phyloP scores from a whole-genome alignment of 2,329 filamentous ascomycete genomes.

The Phaeosphaeria sp. region DNA sequence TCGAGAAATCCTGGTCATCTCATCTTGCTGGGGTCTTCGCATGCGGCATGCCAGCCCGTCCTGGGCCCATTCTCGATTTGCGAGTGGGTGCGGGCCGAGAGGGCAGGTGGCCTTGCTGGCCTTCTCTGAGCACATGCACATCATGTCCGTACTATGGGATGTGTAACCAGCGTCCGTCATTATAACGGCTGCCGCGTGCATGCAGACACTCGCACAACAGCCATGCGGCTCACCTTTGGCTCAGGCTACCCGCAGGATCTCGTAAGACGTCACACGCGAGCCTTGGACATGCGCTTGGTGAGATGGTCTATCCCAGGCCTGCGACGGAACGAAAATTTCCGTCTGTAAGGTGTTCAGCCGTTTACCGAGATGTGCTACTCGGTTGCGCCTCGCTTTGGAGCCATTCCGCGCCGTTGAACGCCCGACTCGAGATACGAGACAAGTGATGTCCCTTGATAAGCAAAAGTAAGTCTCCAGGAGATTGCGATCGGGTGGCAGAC shows the following conservation, averaged over 20 bases:
- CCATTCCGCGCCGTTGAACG: slow-evolving; percentile 27
- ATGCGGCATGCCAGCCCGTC: slow-evolving; percentile 25
- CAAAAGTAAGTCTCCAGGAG: slow-evolving; percentile 18
- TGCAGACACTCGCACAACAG: slow-evolving; percentile 10
- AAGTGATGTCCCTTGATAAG: slow-evolving; percentile 27
- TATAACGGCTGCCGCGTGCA: slow-evolving; percentile 12
- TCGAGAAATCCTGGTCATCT: slow-evolving; percentile 20
- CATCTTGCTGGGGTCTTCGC: slow-evolving; percentile 18
- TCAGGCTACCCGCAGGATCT: slow-evolving; percentile 22
- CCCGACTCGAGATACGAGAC: slow-evolving; percentile 18
- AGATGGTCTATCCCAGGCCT: slow-evolving; percentile 16
- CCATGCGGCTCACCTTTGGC: slow-evolving; percentile 19
- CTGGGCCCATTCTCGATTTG: slow-evolving; percentile 40
- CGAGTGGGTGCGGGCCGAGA: slow-evolving; percentile 45
- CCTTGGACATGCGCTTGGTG: slow-evolving; percentile 20
- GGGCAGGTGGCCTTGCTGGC: slow-evolving; percentile 31
- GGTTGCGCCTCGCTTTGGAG: slow-evolving; percentile 23
- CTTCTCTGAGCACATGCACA: slow-evolving; percentile 8
- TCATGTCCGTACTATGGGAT: background rate
- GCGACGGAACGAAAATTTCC: slow-evolving; percentile 40
- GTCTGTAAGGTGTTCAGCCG: slow-evolving; percentile 24
- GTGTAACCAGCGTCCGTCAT: slow-evolving; percentile 1
- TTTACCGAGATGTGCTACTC: slow-evolving; percentile 22
- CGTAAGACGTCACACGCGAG: slow-evolving; percentile 20
- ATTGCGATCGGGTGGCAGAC: slow-evolving; percentile 19